A percentile compares a stretch with the other conserved stretches of the same genome.
Evolutionary conservation across 192 early-diverging fungal species (phyloP).

Genomic region (Podila minutissima): DNA sequence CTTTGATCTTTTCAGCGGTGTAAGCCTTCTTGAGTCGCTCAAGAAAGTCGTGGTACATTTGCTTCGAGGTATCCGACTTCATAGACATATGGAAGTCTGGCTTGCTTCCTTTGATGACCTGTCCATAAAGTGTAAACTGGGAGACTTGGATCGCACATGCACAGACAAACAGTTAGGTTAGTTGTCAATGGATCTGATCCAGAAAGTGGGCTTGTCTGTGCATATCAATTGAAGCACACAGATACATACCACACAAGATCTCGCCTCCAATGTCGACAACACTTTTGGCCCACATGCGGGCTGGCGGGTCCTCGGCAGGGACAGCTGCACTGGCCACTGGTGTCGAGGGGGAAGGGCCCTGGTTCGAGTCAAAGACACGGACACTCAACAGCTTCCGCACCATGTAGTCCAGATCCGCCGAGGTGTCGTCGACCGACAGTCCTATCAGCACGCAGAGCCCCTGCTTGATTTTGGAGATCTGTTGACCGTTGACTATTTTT

Average conservation of each 20-base stretch:
- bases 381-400: constrained; percentile 83
- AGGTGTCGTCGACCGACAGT: constrained; percentile 71
- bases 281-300: constrained; percentile 78
- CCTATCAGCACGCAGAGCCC: constrained; percentile 85
- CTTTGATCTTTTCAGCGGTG: constrained; percentile 74
- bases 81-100: constrained; percentile 95
- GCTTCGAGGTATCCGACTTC: constrained; percentile 71
- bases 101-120: constrained; percentile 84
- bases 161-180: neutral
- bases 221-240: neutral
- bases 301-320: neutral
- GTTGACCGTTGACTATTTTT: constrained; percentile 69
- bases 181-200: too few species aligned
- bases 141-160: constrained; percentile 62
- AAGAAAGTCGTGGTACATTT: constrained; percentile 83
- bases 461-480: constrained; percentile 82
- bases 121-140: constrained; percentile 94
- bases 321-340: neutral
- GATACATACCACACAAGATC: constrained; percentile 76
- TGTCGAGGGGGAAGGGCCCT: neutral
- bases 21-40: constrained; percentile 71
- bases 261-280: constrained; percentile 79
- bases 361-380: constrained; percentile 71
- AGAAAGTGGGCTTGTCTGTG: too few species aligned
- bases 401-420: constrained; percentile 87